Evolutionary conservation across 2,329 filamentous ascomycete genomes (phyloP).

Genomic region (Colletotrichum spinosum): DNA sequence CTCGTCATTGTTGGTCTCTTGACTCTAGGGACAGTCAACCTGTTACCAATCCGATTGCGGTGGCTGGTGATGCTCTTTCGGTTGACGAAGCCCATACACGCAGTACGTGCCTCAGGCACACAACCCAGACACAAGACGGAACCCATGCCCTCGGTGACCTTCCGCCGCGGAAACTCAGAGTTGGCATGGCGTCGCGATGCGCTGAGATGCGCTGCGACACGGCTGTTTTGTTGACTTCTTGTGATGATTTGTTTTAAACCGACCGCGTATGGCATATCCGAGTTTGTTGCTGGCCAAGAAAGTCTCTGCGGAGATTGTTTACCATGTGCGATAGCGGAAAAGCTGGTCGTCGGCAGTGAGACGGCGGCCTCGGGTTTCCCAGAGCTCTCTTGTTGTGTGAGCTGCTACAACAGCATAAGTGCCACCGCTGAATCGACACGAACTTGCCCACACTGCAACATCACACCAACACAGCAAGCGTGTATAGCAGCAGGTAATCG

Average conservation of each 20-base stretch:
- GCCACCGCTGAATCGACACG: constrained; percentile 7
- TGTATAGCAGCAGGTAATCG: constrained; percentile 5
- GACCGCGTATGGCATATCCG: constrained; percentile 19
- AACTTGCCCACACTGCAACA: constrained; percentile 11
- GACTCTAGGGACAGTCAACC: neutral
- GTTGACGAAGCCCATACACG: neutral
- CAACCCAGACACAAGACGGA: neutral
- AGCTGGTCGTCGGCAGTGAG: neutral
- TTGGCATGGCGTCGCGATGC: constrained; percentile 28
- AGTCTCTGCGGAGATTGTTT: constrained; percentile 13
- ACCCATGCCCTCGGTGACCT: constrained; percentile 32
- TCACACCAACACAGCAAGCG: neutral
- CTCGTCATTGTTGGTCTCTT: neutral
- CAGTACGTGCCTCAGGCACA: constrained; percentile 21
- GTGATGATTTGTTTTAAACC: constrained; percentile 29
- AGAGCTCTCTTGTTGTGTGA: neutral
- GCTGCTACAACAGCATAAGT: constrained; percentile 3
- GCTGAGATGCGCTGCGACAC: constrained; percentile 34
- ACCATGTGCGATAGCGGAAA: constrained; percentile 1
- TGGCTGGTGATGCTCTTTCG: neutral
- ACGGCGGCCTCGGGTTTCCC: no score
- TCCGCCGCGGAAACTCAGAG: constrained; percentile 22
- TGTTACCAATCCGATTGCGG: neutral
- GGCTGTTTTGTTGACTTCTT: constrained; percentile 8
- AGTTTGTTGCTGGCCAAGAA: constrained; percentile 15